A percentile compares a stretch with the other conserved stretches of the same genome.
Evolutionary conservation across 805 yeast species (phyloP).

Genomic region (Lachancea sp.): DNA sequence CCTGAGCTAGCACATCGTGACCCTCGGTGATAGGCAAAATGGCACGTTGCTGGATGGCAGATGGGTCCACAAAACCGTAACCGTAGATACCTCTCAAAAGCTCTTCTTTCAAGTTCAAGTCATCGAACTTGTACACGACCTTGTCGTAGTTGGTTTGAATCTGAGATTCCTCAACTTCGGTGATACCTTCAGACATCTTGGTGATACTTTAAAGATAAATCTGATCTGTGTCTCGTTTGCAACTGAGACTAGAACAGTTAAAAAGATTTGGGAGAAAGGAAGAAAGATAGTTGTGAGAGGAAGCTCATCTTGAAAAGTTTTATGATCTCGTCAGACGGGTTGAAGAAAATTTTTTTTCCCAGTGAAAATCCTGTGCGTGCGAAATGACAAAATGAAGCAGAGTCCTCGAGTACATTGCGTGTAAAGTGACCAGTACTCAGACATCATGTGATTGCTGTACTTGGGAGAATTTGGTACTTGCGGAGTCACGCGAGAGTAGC

Average conservation of each 20-base stretch:
- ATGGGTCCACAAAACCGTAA: conserved; percentile 93
- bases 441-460: too few species aligned
- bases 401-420: too few species aligned
- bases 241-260: not conserved
- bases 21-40: conserved; percentile 91
- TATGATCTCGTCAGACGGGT: not conserved
- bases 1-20: conserved; percentile 95
- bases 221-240: too few species aligned
- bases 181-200: conserved; percentile 52
- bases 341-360: conserved; percentile 6
- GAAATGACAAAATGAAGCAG: too few species aligned
- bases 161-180: conserved; percentile 73
- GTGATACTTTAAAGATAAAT: too few species aligned
- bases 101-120: conserved; percentile 64
- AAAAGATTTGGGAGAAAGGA: not conserved
- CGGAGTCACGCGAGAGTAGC: too few species aligned
- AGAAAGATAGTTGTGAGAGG: not conserved
- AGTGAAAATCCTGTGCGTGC: too few species aligned
- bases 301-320: conserved; percentile 5
- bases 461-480: too few species aligned
- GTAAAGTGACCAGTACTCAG: too few species aligned
- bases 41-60: conserved; percentile 97
- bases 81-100: conserved; percentile 64
- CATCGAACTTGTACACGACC: conserved; percentile 71
- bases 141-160: conserved; percentile 96